Evolutionary conservation across 805 yeast genomes (phyloP).

Genomic region (Lipomyces kockii): DNA sequence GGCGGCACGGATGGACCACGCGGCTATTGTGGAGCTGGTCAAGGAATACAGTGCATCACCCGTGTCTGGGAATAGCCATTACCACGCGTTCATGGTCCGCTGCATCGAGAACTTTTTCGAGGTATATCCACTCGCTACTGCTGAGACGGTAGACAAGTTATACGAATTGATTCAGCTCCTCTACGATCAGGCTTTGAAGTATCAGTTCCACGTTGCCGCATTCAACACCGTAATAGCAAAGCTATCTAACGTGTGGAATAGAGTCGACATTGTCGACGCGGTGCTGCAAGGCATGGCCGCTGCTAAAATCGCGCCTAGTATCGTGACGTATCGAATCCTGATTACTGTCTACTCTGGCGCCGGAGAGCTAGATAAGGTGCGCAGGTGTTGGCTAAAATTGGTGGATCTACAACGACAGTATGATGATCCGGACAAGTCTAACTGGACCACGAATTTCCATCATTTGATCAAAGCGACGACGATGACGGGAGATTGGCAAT

Average conservation of each 20-base stretch:
- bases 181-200: background rate
- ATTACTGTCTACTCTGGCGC: conserved; percentile 7
- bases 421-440: background rate
- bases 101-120: conserved; percentile 7
- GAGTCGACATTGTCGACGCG: conserved; percentile 9
- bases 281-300: conserved; percentile 22
- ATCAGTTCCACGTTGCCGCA: background rate
- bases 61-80: background rate
- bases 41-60: background rate
- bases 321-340: conserved; percentile 26
- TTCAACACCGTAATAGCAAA: conserved; percentile 17
- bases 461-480: conserved; percentile 21
- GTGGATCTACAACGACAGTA: conserved; percentile 10
- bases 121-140: background rate
- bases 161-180: conserved; percentile 3
- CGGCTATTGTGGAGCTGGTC: conserved; percentile 1
- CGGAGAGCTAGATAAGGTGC: conserved; percentile 8
- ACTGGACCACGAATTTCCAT: conserved; percentile 15
- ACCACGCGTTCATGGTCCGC: background rate
- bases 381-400: conserved; percentile 13
- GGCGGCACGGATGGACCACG: background rate
- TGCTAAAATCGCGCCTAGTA: conserved; percentile 10
- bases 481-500: conserved; percentile 20
- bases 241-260: conserved; percentile 8
- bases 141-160: background rate